phyloP scores from a whole-genome alignment of 2,329 filamentous ascomycete genomes.

The Colletotrichum coccodes region DNA sequence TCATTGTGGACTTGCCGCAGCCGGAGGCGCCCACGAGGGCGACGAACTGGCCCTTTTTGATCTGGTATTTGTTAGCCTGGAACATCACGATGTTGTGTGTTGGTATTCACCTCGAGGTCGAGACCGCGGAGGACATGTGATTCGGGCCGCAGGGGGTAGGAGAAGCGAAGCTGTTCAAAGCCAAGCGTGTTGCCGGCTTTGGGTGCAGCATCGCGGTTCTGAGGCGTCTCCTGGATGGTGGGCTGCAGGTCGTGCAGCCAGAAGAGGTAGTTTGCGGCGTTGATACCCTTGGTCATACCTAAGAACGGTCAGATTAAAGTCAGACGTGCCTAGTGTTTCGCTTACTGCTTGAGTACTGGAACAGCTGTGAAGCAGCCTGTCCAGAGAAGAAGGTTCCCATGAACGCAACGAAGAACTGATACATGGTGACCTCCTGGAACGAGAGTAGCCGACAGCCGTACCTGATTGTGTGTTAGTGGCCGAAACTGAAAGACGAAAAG shows the following conservation, averaged over 20 bases:
- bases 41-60: slow-evolving; percentile 59
- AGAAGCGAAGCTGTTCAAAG: slow-evolving; percentile 68
- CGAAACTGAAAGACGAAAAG: not conserved
- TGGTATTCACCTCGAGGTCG: slow-evolving; percentile 43
- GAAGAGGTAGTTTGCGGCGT: slow-evolving; percentile 61
- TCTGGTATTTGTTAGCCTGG: slow-evolving; percentile 35
- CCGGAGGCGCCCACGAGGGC: slow-evolving; percentile 67
- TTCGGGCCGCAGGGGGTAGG: slow-evolving; percentile 64
- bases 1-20: slow-evolving; percentile 70
- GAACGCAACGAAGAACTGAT: slow-evolving; percentile 61
- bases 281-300: slow-evolving; percentile 60
- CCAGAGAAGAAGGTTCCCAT: slow-evolving; percentile 59
- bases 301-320: slow-evolving; percentile 14
- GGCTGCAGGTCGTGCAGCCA: slow-evolving; percentile 56
- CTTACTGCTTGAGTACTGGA: slow-evolving; percentile 58
- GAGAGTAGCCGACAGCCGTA: slow-evolving; percentile 50
- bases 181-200: slow-evolving; percentile 50
- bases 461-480: slow-evolving; percentile 22
- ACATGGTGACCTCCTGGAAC: slow-evolving; percentile 48
- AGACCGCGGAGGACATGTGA: slow-evolving; percentile 54
- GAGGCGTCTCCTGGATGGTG: slow-evolving; percentile 51
- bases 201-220: slow-evolving; percentile 50
- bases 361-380: slow-evolving; percentile 52
- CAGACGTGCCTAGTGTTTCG: not conserved
- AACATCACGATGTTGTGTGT: not conserved